Conservation (phyloP, 148 eudicot species). For the Rhododendron griersonianum region DNA sequence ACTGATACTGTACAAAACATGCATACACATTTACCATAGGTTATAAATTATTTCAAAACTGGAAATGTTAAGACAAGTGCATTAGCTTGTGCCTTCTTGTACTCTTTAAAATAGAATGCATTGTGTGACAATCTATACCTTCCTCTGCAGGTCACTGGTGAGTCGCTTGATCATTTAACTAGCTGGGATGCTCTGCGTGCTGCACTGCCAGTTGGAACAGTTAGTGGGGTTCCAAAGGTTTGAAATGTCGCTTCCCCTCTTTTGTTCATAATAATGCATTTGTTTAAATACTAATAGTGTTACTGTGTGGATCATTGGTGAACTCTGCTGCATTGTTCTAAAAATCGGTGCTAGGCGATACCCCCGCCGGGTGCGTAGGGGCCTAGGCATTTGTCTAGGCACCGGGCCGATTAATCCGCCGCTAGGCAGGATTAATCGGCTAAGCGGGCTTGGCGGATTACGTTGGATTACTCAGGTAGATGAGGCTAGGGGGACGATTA, state of each 20-base stretch:
- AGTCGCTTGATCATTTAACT: conserved; percentile 58
- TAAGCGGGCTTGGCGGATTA: too few relatives aligned
- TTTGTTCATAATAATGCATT: background rate
- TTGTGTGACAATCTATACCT: background rate
- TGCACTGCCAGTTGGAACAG: conserved; percentile 96
- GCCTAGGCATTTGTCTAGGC: too few relatives aligned
- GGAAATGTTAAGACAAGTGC: background rate
- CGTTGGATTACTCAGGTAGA: too few relatives aligned
- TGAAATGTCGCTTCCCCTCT: background rate
- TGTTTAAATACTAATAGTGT: too few relatives aligned
- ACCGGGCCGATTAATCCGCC: too few relatives aligned
- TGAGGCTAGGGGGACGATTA: too few relatives aligned
- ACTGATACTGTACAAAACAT: background rate
- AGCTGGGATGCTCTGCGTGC: conserved; percentile 94
- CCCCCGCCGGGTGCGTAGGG: too few relatives aligned
- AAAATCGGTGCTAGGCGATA: too few relatives aligned
- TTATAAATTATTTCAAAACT: background rate
- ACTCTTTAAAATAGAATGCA: background rate
- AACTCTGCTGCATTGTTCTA: too few relatives aligned
- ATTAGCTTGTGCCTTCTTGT: background rate
- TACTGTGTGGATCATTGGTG: too few relatives aligned
- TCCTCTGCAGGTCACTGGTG: conserved; percentile 74
- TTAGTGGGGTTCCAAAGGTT: conserved; percentile 99
- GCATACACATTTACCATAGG: background rate
- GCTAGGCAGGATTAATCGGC: too few relatives aligned